Evolutionary conservation across 2,329 filamentous ascomycete genomes (phyloP).

Genomic region (Capronia americana): DNA sequence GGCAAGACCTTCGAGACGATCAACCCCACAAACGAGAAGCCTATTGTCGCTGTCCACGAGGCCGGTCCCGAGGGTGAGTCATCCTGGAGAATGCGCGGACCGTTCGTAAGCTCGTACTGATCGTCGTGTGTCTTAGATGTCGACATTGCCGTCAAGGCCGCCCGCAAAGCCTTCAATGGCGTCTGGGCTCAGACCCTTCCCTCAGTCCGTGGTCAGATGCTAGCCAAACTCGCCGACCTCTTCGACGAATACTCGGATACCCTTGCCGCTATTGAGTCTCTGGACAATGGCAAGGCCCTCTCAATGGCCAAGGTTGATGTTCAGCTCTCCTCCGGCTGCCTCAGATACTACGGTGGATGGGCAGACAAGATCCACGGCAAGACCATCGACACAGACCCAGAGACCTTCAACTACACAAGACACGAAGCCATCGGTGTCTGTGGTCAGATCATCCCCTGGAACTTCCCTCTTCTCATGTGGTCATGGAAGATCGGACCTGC

Average conservation of each 20-base stretch:
- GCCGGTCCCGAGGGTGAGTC: constrained; percentile 86
- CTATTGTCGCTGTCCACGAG: constrained; percentile 82
- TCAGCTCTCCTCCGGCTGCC: constrained; percentile 68
- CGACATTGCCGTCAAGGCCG: constrained; percentile 79
- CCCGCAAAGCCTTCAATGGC: constrained; percentile 83
- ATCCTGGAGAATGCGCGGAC: background rate
- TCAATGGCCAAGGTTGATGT: constrained; percentile 71
- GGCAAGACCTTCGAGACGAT: constrained; percentile 92
- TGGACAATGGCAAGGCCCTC: constrained; percentile 62
- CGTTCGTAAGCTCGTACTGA: background rate
- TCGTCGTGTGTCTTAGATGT: constrained; percentile 48
- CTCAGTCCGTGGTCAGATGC: constrained; percentile 69
- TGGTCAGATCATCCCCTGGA: constrained; percentile 90
- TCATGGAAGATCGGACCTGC: constrained; percentile 84
- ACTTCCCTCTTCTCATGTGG: constrained; percentile 86
- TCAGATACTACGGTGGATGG: constrained; percentile 90
- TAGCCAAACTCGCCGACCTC: constrained; percentile 80
- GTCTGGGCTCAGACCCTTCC: constrained; percentile 73
- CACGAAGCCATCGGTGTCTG: constrained; percentile 82
- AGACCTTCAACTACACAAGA: constrained; percentile 84
- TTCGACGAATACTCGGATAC: constrained; percentile 78
- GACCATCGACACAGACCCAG: constrained; percentile 77
- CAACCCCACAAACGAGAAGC: constrained; percentile 84
- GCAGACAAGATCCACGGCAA: constrained; percentile 91
- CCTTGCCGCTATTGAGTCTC: constrained; percentile 80